phyloP scores from a whole-genome alignment of 2,329 filamentous ascomycete genomes.

The Alternaria triticina region DNA sequence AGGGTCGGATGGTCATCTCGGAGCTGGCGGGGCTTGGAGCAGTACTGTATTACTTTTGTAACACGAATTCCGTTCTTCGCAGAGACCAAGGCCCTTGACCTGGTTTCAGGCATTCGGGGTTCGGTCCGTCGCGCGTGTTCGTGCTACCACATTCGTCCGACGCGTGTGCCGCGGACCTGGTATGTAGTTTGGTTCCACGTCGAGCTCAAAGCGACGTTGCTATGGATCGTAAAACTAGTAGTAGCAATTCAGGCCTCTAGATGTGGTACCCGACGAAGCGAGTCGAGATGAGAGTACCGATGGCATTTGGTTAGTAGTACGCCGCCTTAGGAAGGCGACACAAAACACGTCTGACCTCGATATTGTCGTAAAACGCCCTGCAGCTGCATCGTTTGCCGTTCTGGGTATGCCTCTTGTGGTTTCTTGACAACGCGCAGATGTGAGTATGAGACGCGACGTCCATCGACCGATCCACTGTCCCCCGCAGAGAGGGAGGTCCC shows the following conservation, averaged over 20 bases:
- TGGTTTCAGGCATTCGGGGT: background rate
- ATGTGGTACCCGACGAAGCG: background rate
- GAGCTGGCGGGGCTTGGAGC: background rate
- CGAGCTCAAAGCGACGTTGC: background rate
- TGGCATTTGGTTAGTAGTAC: background rate
- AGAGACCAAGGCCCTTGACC: background rate
- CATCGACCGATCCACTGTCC: background rate
- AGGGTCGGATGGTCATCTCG: conserved; percentile 6
- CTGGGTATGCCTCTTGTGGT: background rate
- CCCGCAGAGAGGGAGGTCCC: background rate
- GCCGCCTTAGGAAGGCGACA: background rate
- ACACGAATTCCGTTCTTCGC: background rate
- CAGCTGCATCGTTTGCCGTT: background rate
- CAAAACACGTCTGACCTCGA: background rate
- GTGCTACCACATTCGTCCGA: background rate
- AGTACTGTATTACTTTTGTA: background rate
- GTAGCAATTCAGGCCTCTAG: background rate
- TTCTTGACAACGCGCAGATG: background rate
- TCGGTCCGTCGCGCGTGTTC: background rate
- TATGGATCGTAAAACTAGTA: background rate
- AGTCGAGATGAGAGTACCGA: background rate
- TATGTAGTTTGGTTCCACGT: background rate
- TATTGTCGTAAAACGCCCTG: background rate
- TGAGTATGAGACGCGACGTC: background rate
- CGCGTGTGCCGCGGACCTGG: background rate